Evolutionary conservation across 148 eudicot species (phyloP), one percentile per base, ranked within the genome.

Genomic region (Persicaria maculosa): DNA sequence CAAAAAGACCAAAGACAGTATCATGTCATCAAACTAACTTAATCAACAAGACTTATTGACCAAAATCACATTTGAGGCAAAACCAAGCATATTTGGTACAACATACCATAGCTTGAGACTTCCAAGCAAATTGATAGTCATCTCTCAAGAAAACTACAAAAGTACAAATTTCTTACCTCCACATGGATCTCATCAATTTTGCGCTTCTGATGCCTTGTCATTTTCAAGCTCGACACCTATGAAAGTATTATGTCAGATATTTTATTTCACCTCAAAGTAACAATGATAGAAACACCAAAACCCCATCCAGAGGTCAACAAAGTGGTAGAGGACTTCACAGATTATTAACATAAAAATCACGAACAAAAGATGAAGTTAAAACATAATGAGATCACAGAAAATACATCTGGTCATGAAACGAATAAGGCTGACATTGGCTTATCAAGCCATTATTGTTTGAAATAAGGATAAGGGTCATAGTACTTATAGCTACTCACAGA

Each of bases 201-300:
- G 20, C 98, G 97, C 72, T 91, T 94, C 81, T 94, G 98, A 81
- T 94, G 98, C 53, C 98, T 91, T 17, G 98, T 94, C 98, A 94
- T 94, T 81, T 94, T 94, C 91, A 94, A 86, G 83, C 90, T 88
- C 25, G 98, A 87, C 44, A 90, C 97, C 98, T 94, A 76, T 58
- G 75, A 79, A 68, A 52, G 54, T 45, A 17, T 17, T 65, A 52
- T 12, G 64, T 69, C 68, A 85, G 61, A 64, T 14, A 36, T 72
- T 72, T 53, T 44, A 22, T 55, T 44, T 4, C 47, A 70, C 12
- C 53, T 22, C 44, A 50, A 9, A 50, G 47, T 72, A 77, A 58
- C 10, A 74, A 5, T 36, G 22, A 78, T 17, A 50, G n/a, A 79
- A n/a, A 44, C 19, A 65, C 46, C 6, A 65, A 46, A 15, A 43